phyloP scores from a whole-genome alignment of 805 yeast genomes.

The Cyberlindnera veronae region DNA sequence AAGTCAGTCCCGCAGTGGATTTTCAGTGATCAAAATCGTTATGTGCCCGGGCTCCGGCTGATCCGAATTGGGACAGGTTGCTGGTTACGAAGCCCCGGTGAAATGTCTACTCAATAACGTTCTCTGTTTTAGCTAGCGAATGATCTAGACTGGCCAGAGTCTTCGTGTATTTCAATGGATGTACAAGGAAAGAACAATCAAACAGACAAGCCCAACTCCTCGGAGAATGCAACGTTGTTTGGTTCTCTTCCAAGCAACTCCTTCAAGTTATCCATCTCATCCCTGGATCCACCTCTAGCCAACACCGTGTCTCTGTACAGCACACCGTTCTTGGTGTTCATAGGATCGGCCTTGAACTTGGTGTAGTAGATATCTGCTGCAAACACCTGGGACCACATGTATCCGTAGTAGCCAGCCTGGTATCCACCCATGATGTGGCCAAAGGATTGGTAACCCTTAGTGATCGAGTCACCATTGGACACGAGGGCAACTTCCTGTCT shows the following conservation, averaged over 20 bases:
- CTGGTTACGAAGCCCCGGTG: no score
- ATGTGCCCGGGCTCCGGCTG: no score
- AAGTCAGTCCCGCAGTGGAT: no score
- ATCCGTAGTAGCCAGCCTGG: conserved; percentile 84
- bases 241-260: conserved; percentile 78
- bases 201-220: conserved; percentile 53
- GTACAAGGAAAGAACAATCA: not conserved
- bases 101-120: no score
- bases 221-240: conserved; percentile 64
- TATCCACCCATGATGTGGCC: conserved; percentile 81
- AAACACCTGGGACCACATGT: conserved; percentile 81
- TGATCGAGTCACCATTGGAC: conserved; percentile 47
- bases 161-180: no score
- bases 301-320: conserved; percentile 68
- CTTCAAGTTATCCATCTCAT: conserved; percentile 58
- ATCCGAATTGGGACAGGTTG: no score
- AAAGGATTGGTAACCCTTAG: conserved; percentile 73
- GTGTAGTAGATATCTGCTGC: conserved; percentile 80
- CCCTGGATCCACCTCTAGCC: conserved; percentile 70
- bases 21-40: no score
- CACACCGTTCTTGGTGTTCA: conserved; percentile 57
- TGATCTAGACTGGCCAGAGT: not conserved
- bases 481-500: conserved; percentile 61
- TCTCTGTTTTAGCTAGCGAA: not conserved
- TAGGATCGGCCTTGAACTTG: conserved; percentile 63